phyloP scores from a whole-genome alignment of 768 basidiomycete genomes.

The Macrolepiota fuliginosa region DNA sequence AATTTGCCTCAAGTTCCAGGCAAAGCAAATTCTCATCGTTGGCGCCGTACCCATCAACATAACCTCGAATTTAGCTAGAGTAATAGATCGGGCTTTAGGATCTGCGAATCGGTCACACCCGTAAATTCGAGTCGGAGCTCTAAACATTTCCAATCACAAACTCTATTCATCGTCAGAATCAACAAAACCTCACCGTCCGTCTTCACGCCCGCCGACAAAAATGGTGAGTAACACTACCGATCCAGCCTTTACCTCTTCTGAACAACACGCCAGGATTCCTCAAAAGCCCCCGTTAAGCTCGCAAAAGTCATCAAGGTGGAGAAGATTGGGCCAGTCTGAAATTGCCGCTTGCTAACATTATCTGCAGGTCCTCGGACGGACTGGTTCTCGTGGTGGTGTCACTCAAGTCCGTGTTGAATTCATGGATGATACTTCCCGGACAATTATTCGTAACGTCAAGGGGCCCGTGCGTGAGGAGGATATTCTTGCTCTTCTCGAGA shows the following conservation, averaged over 20 bases:
- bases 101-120: constrained; percentile 8
- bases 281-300: constrained; percentile 94
- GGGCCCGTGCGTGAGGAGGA: constrained; percentile 96
- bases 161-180: constrained; percentile 29
- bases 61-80: constrained; percentile 80
- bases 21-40: constrained; percentile 80
- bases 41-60: constrained; percentile 64
- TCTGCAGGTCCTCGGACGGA: constrained; percentile 90
- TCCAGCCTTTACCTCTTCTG: not conserved
- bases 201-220: constrained; percentile 20
- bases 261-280: constrained; percentile 59
- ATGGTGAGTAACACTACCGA: constrained; percentile 30
- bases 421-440: constrained; percentile 94
- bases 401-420: constrained; percentile 99
- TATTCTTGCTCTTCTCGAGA: constrained; percentile 94
- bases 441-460: constrained; percentile 99
- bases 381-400: constrained; percentile 98
- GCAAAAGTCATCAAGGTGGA: constrained; percentile 95
- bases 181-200: constrained; percentile 26
- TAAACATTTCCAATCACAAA: constrained; percentile 20
- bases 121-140: constrained; percentile 26
- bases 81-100: not conserved
- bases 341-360: constrained; percentile 12
- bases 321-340: not conserved
- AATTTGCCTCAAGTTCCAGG: constrained; percentile 76